These are phyloP conservation scores for Chenopodium formosanum DNA, from an alignment of 148 eudicot species.

Conservation along the genomic window DNA sequence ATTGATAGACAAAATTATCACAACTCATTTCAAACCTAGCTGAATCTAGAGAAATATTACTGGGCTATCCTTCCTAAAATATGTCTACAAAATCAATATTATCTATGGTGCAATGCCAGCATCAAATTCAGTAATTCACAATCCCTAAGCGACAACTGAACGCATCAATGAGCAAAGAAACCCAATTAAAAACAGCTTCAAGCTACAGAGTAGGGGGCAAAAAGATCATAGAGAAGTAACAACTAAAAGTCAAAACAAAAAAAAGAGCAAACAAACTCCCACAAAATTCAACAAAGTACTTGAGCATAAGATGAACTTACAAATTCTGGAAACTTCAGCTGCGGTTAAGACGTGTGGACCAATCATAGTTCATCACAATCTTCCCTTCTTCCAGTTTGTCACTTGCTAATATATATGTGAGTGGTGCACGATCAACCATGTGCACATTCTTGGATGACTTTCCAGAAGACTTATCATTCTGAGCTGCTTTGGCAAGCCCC, in stretches of 20 bases:
- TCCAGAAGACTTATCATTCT: slow-evolving; percentile 11
- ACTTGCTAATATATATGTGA: slow-evolving; percentile 51
- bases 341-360: slow-evolving; percentile 26
- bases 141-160: background rate
- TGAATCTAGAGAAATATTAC: background rate
- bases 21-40: background rate
- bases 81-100: background rate
- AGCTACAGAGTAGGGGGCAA: background rate
- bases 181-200: background rate
- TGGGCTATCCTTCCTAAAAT: background rate
- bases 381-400: slow-evolving; percentile 43
- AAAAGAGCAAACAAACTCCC: background rate
- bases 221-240: background rate
- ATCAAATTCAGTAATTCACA: background rate
- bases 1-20: background rate
- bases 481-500: slow-evolving; percentile 33
- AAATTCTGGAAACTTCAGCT: slow-evolving; percentile 10
- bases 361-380: slow-evolving; percentile 52
- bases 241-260: background rate
- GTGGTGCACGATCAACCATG: slow-evolving; percentile 31
- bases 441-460: slow-evolving; percentile 23
- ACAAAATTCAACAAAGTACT: slow-evolving; percentile 7
- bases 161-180: background rate
- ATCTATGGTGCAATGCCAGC: background rate
- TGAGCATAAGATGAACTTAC: slow-evolving; percentile 20